Percentiles rank a stretch among this genome's conserved stretches.
phyloP scores from a whole-genome alignment of 352 stramenopile genomes.

The Globisporangium parvum region DNA sequence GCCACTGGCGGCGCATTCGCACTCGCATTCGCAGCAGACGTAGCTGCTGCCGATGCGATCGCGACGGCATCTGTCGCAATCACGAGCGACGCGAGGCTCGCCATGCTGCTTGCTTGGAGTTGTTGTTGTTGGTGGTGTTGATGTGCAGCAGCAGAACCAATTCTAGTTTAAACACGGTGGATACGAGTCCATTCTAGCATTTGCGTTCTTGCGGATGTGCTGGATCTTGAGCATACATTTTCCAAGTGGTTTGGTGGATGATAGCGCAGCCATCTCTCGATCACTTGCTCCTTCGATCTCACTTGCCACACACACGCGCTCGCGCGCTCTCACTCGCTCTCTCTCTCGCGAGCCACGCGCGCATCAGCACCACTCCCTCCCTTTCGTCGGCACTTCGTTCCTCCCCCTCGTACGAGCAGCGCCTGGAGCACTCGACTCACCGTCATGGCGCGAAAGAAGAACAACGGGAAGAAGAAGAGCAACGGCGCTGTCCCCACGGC shows the following conservation, averaged over 20 bases:
- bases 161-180: too few species aligned
- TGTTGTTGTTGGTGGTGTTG: background rate
- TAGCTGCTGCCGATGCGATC: background rate
- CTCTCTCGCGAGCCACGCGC: too few species aligned
- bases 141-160: background rate
- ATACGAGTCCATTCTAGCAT: too few species aligned
- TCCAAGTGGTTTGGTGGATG: background rate
- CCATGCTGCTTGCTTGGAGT: background rate
- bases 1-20: conserved; percentile 12
- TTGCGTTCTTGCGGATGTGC: too few species aligned
- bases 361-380: too few species aligned
- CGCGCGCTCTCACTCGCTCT: background rate
- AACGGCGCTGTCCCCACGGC: background rate
- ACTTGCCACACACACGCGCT: background rate
- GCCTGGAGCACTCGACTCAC: background rate
- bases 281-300: background rate
- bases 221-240: too few species aligned
- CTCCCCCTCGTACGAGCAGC: background rate
- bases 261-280: background rate
- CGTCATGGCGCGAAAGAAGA: conserved; percentile 14
- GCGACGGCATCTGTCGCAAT: conserved; percentile 3
- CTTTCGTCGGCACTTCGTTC: too few species aligned
- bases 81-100: conserved; percentile 5
- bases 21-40: conserved; percentile 12
- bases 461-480: conserved; percentile 1